Conservation (phyloP, 495 filamentous ascomycete species). For the Mytilinidion resinicola region DNA sequence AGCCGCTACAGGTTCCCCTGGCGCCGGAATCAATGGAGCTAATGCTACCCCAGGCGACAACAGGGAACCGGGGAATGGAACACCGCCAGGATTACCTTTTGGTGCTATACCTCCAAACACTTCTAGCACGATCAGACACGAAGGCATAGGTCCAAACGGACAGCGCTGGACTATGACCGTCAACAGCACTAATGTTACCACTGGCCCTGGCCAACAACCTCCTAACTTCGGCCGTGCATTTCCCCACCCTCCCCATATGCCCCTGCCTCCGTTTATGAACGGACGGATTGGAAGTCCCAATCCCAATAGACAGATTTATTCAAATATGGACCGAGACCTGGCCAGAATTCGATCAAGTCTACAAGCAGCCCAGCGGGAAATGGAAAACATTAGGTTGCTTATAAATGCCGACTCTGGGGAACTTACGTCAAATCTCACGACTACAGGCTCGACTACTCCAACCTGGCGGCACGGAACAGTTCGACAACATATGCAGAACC, state of each 20-base stretch:
- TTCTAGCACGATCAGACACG: conserved; percentile 22
- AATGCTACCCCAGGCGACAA: background rate
- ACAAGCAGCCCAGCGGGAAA: conserved; percentile 15
- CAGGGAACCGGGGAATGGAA: background rate
- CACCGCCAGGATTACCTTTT: background rate
- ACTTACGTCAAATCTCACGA: background rate
- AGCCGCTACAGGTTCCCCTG: conserved; percentile 20
- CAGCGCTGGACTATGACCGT: conserved; percentile 26
- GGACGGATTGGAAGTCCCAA: conserved; percentile 5
- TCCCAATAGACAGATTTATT: background rate
- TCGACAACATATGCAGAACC: conserved; percentile 6
- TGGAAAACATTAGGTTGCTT: conserved; percentile 21
- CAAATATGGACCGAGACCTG: conserved; percentile 1
- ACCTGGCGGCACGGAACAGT: conserved; percentile 14
- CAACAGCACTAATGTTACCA: conserved; percentile 24
- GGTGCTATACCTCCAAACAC: conserved; percentile 7
- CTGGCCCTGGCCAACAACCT: conserved; percentile 5
- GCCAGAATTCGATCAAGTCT: conserved; percentile 3
- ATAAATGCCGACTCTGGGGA: conserved; percentile 7
- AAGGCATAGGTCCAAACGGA: conserved; percentile 27
- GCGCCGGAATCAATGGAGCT: conserved; percentile 7
- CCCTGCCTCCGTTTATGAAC: background rate
- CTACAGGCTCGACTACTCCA: conserved; percentile 3
- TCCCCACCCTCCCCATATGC: conserved; percentile 14
- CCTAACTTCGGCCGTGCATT: conserved; percentile 17